Conservation (phyloP, 768 basidiomycete species). For the Podaxis sp. region DNA sequence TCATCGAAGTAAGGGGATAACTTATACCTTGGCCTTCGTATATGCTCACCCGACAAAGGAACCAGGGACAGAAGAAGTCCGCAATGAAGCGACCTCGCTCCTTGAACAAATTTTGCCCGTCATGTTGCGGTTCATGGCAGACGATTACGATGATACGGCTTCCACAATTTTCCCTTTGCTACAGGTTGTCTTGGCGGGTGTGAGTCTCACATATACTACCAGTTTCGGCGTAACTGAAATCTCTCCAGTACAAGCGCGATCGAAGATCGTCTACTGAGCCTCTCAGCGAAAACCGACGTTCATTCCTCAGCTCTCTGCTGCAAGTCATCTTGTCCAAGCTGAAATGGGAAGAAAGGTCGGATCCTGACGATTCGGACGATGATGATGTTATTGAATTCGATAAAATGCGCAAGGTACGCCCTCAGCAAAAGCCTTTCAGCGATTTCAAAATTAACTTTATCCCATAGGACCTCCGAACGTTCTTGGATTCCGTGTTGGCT, state of each 20-base stretch:
- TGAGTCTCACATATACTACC: conserved; percentile 36
- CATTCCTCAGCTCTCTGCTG: conserved; percentile 78
- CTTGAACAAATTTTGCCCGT: conserved; percentile 73
- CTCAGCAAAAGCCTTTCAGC: neutral
- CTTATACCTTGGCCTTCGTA: conserved; percentile 20
- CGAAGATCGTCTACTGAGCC: conserved; percentile 60
- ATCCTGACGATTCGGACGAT: conserved; percentile 81
- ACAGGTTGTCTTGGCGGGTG: conserved; percentile 68
- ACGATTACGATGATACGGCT: conserved; percentile 87
- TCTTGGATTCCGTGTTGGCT: conserved; percentile 82
- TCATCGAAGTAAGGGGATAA: conserved; percentile 65
- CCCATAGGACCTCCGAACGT: conserved; percentile 74
- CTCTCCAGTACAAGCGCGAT: conserved; percentile 72
- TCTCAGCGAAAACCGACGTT: conserved; percentile 62
- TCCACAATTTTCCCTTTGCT: conserved; percentile 83
- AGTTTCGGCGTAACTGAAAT: conserved; percentile 5
- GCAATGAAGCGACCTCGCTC: conserved; percentile 60
- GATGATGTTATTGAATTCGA: conserved; percentile 85
- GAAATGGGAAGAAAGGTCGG: conserved; percentile 85
- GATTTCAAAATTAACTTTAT: conserved; percentile 8
- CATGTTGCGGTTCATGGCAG: conserved; percentile 85
- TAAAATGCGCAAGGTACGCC: conserved; percentile 73
- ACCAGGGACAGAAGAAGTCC: conserved; percentile 53
- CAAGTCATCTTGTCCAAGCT: conserved; percentile 81
- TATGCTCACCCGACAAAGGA: conserved; percentile 43